phyloP scores from a whole-genome alignment of 352 stramenopile species.

The Globisporangium paroecandrum region DNA sequence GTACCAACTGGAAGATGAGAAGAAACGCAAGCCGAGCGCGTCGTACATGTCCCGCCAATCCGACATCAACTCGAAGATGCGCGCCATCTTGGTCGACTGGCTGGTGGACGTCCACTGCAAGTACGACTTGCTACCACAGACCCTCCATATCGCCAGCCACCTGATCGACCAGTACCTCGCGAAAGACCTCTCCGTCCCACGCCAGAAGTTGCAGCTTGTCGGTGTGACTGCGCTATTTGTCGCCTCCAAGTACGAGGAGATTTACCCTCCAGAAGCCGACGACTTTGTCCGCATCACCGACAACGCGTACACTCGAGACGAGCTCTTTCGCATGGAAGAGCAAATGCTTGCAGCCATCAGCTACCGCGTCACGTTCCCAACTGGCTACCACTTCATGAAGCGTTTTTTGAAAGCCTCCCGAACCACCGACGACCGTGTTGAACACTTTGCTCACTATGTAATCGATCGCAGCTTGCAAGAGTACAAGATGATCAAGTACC shows the following conservation, averaged over 20 bases:
- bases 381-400: constrained; percentile 83
- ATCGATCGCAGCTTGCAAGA: constrained; percentile 98
- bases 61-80: constrained; percentile 99
- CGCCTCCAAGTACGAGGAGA: constrained; percentile 98
- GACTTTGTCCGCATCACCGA: constrained; percentile 98
- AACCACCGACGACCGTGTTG: constrained; percentile 66
- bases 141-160: constrained; percentile 80
- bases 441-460: constrained; percentile 95
- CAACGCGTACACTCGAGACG: constrained; percentile 89
- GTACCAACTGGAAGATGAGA: constrained; percentile 75
- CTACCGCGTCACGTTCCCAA: constrained; percentile 83
- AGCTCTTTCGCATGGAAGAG: constrained; percentile 83
- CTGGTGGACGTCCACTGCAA: constrained; percentile 92
- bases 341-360: constrained; percentile 65
- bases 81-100: constrained; percentile 99
- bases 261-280: constrained; percentile 90
- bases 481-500: constrained; percentile 97
- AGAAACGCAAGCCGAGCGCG: constrained; percentile 52
- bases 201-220: constrained; percentile 93
- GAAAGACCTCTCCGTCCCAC: constrained; percentile 59
- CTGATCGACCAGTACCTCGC: constrained; percentile 82
- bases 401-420: constrained; percentile 83
- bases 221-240: constrained; percentile 96
- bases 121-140: constrained; percentile 76
- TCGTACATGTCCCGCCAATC: constrained; percentile 88